phyloP scores from a whole-genome alignment of 2,329 filamentous ascomycete species.

The Peltaster fructicola region DNA sequence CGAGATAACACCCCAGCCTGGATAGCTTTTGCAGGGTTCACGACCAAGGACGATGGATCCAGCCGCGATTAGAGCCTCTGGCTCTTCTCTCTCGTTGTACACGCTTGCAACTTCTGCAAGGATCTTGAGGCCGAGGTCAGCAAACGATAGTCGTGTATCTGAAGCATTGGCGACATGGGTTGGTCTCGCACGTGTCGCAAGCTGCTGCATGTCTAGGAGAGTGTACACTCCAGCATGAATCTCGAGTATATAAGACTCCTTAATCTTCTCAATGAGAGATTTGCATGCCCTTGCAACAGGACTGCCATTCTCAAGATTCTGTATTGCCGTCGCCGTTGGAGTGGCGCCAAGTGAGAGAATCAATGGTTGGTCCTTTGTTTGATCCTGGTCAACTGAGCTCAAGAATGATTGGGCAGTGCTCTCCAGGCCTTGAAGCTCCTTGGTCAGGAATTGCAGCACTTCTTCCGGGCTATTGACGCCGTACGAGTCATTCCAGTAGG shows the following conservation, averaged over 20 bases:
- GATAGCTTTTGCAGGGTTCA: slow-evolving; percentile 54
- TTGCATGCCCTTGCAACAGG: slow-evolving; percentile 21
- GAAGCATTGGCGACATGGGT: slow-evolving; percentile 13
- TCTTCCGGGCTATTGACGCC: slow-evolving; percentile 34
- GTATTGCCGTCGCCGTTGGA: slow-evolving; percentile 50
- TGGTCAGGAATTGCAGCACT: slow-evolving; percentile 40
- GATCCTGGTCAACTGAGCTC: slow-evolving; percentile 6
- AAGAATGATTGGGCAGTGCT: slow-evolving; percentile 25
- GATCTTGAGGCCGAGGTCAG: slow-evolving; percentile 48
- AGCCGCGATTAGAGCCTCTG: slow-evolving; percentile 51
- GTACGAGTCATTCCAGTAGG: slow-evolving; percentile 59
- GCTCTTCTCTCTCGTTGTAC: slow-evolving; percentile 40
- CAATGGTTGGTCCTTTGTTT: slow-evolving; percentile 21
- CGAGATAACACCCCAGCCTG: slow-evolving; percentile 52
- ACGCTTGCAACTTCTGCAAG: slow-evolving; percentile 54
- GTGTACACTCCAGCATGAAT: slow-evolving; percentile 65
- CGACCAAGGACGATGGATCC: slow-evolving; percentile 54
- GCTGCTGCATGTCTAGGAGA: slow-evolving; percentile 59
- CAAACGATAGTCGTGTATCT: slow-evolving; percentile 23
- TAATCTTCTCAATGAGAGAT: slow-evolving; percentile 19
- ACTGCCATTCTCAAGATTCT: slow-evolving; percentile 35
- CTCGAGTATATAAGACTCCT: slow-evolving; percentile 33
- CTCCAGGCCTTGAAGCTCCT: slow-evolving; percentile 40
- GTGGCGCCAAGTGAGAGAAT: slow-evolving; percentile 59
- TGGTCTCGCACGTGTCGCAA: slow-evolving; percentile 49